A percentile compares a stretch with the other conserved stretches of the same genome.
Conservation (phyloP, 352 stramenopile genomes). For the Nothophytophthora sp. region DNA sequence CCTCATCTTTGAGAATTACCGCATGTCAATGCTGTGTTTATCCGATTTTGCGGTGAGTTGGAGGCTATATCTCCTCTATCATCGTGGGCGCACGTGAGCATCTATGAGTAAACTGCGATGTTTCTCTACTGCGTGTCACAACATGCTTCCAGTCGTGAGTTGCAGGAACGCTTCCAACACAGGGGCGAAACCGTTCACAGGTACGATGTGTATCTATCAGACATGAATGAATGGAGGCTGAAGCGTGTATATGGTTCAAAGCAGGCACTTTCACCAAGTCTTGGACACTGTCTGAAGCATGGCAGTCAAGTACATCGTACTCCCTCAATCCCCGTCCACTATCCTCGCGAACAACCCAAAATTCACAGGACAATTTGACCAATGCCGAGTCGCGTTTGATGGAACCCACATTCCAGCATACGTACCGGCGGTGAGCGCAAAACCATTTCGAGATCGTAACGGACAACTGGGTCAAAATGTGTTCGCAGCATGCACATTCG, state of each 20-base stretch:
- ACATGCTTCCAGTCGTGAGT: slow-evolving; percentile 1
- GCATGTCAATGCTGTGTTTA: slow-evolving; percentile 1
- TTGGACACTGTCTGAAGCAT: slow-evolving; percentile 1
- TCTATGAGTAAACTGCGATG: slow-evolving; percentile 1
- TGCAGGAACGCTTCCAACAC: slow-evolving; percentile 10
- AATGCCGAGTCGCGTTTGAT: slow-evolving; percentile 16
- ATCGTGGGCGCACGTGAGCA: not conserved
- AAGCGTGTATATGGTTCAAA: too few species aligned
- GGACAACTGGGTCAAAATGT: slow-evolving; percentile 21
- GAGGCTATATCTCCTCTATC: not conserved
- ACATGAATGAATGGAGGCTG: not conserved
- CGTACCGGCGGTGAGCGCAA: slow-evolving; percentile 1
- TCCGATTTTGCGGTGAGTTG: not conserved
- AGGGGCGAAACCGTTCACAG: slow-evolving; percentile 4
- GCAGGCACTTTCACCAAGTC: slow-evolving; percentile 7
- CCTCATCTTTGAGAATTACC: not conserved
- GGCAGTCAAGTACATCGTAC: not conserved
- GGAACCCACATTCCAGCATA: slow-evolving; percentile 14
- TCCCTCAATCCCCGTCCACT: not conserved
- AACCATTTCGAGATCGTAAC: slow-evolving; percentile 21
- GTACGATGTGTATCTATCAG: not conserved
- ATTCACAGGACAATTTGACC: slow-evolving; percentile 2
- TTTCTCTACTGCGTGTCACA: slow-evolving; percentile 8
- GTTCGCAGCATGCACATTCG: slow-evolving; percentile 21
- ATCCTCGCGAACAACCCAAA: slow-evolving; percentile 4